Percentiles rank a stretch among this genome's conserved stretches.
Evolutionary conservation across 2,329 filamentous ascomycete species (phyloP).

Genomic region (Endocalyx cinctus): DNA sequence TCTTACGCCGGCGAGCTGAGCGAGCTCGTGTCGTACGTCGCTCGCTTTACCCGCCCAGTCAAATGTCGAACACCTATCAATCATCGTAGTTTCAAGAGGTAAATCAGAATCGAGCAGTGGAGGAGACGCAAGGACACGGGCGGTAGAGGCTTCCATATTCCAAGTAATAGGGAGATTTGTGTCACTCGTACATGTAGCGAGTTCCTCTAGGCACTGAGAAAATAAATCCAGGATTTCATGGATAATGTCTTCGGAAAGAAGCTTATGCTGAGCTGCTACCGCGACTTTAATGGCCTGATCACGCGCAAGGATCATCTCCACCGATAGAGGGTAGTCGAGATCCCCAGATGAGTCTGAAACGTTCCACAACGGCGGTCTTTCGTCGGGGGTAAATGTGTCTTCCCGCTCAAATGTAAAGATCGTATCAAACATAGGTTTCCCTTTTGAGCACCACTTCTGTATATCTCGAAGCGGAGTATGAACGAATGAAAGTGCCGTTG

Average conservation of each 20-base stretch:
- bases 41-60: conserved; percentile 54
- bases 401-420: conserved; percentile 77
- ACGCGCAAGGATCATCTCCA: conserved; percentile 60
- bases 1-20: conserved; percentile 52
- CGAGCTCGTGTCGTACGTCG: conserved; percentile 57
- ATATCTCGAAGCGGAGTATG: conserved; percentile 76
- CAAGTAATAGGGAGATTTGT: neutral
- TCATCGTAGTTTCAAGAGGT: neutral
- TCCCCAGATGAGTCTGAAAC: conserved; percentile 41
- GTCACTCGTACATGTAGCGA: conserved; percentile 13
- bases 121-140: neutral
- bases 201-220: conserved; percentile 21
- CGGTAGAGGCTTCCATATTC: neutral
- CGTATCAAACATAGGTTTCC: conserved; percentile 66
- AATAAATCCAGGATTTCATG: conserved; percentile 36
- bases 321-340: conserved; percentile 70
- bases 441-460: conserved; percentile 68
- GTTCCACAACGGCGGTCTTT: conserved; percentile 46
- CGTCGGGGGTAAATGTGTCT: conserved; percentile 17
- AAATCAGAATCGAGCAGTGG: neutral
- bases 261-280: conserved; percentile 51
- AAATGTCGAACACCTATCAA: conserved; percentile 42
- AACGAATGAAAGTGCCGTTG: conserved; percentile 64
- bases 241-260: conserved; percentile 29
- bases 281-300: conserved; percentile 49